Conservation (phyloP, 1,284 basidiomycete genomes). For the Lignosus rhinocerotis region DNA sequence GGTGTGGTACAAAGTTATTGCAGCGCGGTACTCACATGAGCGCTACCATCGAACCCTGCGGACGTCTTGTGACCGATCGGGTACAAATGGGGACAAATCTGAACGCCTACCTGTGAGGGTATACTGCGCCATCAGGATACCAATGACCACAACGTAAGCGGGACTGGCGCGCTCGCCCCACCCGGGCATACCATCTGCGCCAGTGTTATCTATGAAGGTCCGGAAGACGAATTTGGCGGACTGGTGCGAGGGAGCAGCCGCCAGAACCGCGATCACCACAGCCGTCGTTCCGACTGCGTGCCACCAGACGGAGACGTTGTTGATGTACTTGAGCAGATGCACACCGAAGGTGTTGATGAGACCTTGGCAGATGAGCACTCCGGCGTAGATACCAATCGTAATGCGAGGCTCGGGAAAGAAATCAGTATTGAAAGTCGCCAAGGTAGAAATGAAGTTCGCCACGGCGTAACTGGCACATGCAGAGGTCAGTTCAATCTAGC, state of each 20-base stretch:
- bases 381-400: conserved; percentile 73
- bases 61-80: background rate
- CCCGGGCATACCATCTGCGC: conserved; percentile 49
- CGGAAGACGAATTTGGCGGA: conserved; percentile 67
- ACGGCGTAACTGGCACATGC: conserved; percentile 55
- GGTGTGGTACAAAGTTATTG: background rate
- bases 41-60: conserved; percentile 68
- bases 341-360: conserved; percentile 76
- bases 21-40: conserved; percentile 48
- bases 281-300: conserved; percentile 70
- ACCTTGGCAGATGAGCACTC: conserved; percentile 65
- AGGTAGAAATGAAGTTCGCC: conserved; percentile 68
- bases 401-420: conserved; percentile 59
- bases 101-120: conserved; percentile 56
- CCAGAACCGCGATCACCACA: conserved; percentile 66
- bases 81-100: background rate
- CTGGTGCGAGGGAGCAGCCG: conserved; percentile 69
- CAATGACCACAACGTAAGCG: conserved; percentile 70
- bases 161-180: conserved; percentile 69
- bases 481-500: background rate
- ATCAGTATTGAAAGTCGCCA: conserved; percentile 54
- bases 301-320: conserved; percentile 74
- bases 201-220: conserved; percentile 71
- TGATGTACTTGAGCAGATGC: conserved; percentile 60
- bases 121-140: conserved; percentile 73